A percentile compares a stretch with the other conserved stretches of the same genome.
phyloP scores from a whole-genome alignment of 228 moss, liverwort and hornwort genomes.

The Sphagnum fallax region DNA sequence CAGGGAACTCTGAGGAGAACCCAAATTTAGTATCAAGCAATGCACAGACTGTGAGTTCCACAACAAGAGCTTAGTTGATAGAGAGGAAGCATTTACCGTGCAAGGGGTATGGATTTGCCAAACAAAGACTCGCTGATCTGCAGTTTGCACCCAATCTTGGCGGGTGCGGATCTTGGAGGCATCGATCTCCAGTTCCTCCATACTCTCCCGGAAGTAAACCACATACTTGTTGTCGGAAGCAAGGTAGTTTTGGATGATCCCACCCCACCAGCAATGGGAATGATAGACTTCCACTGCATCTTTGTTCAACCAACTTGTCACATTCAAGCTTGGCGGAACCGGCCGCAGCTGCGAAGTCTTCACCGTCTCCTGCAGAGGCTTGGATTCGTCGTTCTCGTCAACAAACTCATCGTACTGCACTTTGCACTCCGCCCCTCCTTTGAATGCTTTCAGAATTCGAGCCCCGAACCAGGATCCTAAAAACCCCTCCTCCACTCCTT shows the following conservation, averaged over 20 bases:
- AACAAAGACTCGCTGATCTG: not conserved
- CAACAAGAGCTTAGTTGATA: too few relatives aligned
- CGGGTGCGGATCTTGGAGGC: constrained; percentile 2
- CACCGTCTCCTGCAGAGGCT: not conserved
- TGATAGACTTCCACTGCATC: constrained; percentile 9
- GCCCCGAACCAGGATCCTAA: constrained; percentile 6
- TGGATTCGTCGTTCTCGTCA: not conserved
- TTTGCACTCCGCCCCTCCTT: not conserved
- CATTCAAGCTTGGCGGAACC: not conserved
- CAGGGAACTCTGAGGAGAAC: too few relatives aligned
- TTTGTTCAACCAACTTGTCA: not conserved
- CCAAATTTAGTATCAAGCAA: too few relatives aligned
- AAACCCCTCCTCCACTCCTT: not conserved
- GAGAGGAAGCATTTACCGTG: not conserved
- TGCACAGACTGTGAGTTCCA: too few relatives aligned
- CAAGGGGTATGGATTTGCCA: not conserved
- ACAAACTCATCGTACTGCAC: constrained; percentile 7
- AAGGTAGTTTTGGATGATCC: constrained; percentile 1
- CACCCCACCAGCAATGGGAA: constrained; percentile 12
- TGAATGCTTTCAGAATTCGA: not conserved
- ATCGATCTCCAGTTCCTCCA: constrained; percentile 1
- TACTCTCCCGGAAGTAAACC: not conserved
- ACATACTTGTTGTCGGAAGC: not conserved
- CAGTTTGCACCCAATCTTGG: not conserved
- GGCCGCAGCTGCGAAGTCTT: constrained; percentile 6